phyloP scores from a whole-genome alignment of 305 asterid species.

The Solanum aculeatissimum region DNA sequence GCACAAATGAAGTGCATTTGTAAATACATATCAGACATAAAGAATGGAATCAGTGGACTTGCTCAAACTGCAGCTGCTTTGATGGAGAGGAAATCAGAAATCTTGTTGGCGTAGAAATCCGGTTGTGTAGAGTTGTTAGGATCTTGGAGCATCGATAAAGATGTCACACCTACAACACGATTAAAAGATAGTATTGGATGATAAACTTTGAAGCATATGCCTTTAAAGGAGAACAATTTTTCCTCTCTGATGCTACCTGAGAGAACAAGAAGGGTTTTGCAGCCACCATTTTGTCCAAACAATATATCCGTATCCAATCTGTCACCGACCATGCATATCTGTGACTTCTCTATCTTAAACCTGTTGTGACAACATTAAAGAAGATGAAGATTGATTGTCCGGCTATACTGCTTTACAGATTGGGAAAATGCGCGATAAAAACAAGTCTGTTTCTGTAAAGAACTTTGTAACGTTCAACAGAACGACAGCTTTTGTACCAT shows the following conservation, averaged over 20 bases:
- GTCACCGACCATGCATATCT: slow-evolving; percentile 93
- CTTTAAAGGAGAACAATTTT: not conserved
- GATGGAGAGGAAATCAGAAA: slow-evolving; percentile 74
- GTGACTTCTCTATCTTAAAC: slow-evolving; percentile 78
- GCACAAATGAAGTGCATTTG: not conserved
- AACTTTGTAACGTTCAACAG: not conserved
- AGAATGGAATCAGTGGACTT: not conserved
- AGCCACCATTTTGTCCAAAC: slow-evolving; percentile 89
- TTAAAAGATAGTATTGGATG: not conserved
- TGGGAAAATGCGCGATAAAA: not conserved
- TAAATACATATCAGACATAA: not conserved
- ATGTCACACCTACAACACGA: slow-evolving; percentile 49
- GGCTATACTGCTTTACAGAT: not conserved
- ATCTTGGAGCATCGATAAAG: slow-evolving; percentile 58
- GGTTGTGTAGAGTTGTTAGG: slow-evolving; percentile 70
- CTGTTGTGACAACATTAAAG: slow-evolving; percentile 20
- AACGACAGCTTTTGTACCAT: not conserved
- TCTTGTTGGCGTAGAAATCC: slow-evolving; percentile 77
- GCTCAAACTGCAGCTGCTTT: slow-evolving; percentile 46
- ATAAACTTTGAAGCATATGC: not conserved
- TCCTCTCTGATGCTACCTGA: slow-evolving; percentile 32
- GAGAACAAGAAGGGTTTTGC: slow-evolving; percentile 88
- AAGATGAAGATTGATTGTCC: not conserved
- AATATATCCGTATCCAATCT: slow-evolving; percentile 83
- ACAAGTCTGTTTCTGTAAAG: not conserved